Percentiles rank a stretch among this genome's conserved stretches.
These are phyloP conservation scores for Penicillium sp. DNA, from an alignment of 2,329 filamentous ascomycete species.

Conservation along the genomic window DNA sequence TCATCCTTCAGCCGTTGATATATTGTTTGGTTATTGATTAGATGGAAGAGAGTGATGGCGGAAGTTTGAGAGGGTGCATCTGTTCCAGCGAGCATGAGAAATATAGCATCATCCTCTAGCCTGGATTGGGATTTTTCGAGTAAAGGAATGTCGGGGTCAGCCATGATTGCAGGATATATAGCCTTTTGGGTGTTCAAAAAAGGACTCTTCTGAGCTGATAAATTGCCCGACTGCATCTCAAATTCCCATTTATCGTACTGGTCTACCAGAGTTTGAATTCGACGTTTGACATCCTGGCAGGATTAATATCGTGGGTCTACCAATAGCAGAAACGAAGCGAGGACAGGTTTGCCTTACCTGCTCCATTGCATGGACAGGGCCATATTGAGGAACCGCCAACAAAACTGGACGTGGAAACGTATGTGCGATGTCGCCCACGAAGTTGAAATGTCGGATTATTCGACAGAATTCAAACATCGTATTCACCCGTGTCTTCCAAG, in stretches of 20 bases:
- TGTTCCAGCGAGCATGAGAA: constrained; percentile 20
- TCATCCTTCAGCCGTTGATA: constrained; percentile 10
- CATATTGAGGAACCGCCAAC: not conserved
- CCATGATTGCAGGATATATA: constrained; percentile 17
- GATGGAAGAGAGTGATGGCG: constrained; percentile 22
- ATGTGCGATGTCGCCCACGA: constrained; percentile 1
- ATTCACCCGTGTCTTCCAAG: constrained; percentile 18
- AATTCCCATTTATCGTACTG: not conserved
- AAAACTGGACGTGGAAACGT: not conserved
- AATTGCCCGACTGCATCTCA: not conserved
- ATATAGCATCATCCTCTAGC: constrained; percentile 19
- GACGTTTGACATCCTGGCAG: constrained; percentile 2
- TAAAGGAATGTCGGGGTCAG: constrained; percentile 6
- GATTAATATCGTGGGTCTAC: not conserved
- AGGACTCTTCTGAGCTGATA: not conserved
- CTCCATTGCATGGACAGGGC: constrained; percentile 6
- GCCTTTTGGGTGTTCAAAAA: not conserved
- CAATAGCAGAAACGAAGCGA: not conserved
- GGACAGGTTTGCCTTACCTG: not conserved
- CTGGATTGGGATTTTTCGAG: constrained; percentile 9
- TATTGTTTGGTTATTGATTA: constrained; percentile 13
- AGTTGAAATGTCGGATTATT: constrained; percentile 10
- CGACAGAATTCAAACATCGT: constrained; percentile 9
- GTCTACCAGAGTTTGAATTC: constrained; percentile 1
- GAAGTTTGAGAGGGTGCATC: constrained; percentile 18